Evolutionary conservation across 2,329 filamentous ascomycete species (phyloP).

Genomic region (Raffaelea arxii): DNA sequence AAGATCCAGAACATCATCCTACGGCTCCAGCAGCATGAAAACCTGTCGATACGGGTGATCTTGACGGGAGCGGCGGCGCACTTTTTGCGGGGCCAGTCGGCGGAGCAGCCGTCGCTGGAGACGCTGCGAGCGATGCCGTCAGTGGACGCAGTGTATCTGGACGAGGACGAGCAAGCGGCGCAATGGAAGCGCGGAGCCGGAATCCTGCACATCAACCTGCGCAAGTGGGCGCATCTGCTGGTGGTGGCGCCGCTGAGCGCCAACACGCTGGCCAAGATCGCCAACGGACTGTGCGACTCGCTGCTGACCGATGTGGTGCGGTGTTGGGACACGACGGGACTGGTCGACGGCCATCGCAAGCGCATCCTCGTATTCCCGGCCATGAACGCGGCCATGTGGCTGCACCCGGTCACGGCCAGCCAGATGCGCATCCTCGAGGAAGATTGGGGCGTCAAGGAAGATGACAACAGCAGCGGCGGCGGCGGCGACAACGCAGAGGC

Average conservation of each 20-base stretch:
- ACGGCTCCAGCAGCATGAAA: constrained; percentile 35
- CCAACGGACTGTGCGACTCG: constrained; percentile 65
- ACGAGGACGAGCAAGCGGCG: constrained; percentile 68
- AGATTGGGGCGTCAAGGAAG: constrained; percentile 55
- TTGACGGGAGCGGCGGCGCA: constrained; percentile 63
- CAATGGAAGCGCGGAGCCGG: constrained; percentile 70
- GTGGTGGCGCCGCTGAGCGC: constrained; percentile 74
- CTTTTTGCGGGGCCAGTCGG: constrained; percentile 67
- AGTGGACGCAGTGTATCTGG: constrained; percentile 70
- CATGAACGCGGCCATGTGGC: constrained; percentile 91
- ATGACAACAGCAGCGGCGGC: constrained; percentile 16
- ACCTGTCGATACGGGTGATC: constrained; percentile 73
- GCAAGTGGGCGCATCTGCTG: constrained; percentile 69
- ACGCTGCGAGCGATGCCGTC: constrained; percentile 51
- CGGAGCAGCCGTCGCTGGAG: constrained; percentile 63
- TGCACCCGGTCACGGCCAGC: constrained; percentile 67
- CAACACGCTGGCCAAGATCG: constrained; percentile 79
- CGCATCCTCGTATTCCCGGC: constrained; percentile 60
- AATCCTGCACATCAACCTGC: constrained; percentile 85
- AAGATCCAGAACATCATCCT: constrained; percentile 62
- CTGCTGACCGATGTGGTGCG: constrained; percentile 65
- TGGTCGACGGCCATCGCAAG: constrained; percentile 48
- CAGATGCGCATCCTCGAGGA: constrained; percentile 62
- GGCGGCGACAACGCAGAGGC: neutral
- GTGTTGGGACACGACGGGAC: constrained; percentile 75